Evolutionary conservation across 805 yeast genomes (phyloP).

Genomic region (Teunomyces kruisii): DNA sequence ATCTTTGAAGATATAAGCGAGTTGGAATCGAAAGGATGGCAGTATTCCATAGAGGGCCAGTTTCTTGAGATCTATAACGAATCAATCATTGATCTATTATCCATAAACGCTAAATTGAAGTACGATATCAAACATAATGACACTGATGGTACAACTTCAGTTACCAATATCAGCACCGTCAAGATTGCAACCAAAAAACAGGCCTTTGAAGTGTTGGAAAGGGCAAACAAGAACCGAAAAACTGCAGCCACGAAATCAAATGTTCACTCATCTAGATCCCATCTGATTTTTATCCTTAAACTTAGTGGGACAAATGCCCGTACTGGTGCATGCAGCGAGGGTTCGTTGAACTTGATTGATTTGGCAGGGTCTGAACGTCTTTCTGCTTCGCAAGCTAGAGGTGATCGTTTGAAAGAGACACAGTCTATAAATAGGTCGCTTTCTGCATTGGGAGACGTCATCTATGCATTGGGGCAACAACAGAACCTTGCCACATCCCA

Average conservation of each 20-base stretch:
- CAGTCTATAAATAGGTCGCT: constrained; percentile 86
- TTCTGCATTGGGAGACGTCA: constrained; percentile 88
- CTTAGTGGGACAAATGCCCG: constrained; percentile 53
- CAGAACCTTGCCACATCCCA: constrained; percentile 20
- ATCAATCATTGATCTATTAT: constrained; percentile 65
- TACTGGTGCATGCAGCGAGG: constrained; percentile 50
- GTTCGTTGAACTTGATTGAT: constrained; percentile 79
- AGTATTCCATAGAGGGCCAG: constrained; percentile 62
- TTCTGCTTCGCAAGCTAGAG: constrained; percentile 69
- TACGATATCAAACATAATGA: constrained; percentile 76
- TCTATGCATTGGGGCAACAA: constrained; percentile 56
- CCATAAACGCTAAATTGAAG: constrained; percentile 28
- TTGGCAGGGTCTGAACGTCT: constrained; percentile 94
- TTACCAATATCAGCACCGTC: constrained; percentile 59
- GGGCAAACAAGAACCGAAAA: constrained; percentile 62
- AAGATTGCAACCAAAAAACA: constrained; percentile 46
- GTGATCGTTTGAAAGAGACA: constrained; percentile 81
- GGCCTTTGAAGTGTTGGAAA: constrained; percentile 50
- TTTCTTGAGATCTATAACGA: constrained; percentile 92
- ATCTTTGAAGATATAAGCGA: constrained; percentile 59
- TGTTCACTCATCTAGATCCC: constrained; percentile 88
- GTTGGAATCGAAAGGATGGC: constrained; percentile 59
- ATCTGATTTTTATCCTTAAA: constrained; percentile 70
- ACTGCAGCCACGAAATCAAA: constrained; percentile 83
- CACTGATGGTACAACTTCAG: constrained; percentile 48